Percentiles rank a stretch among this genome's conserved stretches.
Conservation (phyloP, 768 basidiomycete genomes). For the Myochromella boudieri region DNA sequence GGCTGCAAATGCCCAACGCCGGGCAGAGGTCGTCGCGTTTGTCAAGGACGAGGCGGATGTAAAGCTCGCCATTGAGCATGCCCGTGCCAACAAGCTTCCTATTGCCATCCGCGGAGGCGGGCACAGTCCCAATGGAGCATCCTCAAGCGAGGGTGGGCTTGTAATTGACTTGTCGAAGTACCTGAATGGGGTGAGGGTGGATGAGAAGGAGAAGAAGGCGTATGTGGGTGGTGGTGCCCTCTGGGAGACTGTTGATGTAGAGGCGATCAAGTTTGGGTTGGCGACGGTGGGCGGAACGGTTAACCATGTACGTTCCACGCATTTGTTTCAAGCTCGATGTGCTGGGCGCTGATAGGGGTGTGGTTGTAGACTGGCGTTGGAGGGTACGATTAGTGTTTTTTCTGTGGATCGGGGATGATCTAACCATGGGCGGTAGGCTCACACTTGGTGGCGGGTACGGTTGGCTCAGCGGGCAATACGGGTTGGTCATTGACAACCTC, state of each 20-base stretch:
- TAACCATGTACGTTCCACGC: conserved; percentile 42
- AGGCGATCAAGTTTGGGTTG: conserved; percentile 34
- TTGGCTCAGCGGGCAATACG: conserved; percentile 45
- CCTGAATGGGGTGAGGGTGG: conserved; percentile 22
- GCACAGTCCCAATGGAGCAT: conserved; percentile 32
- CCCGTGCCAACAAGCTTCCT: conserved; percentile 14
- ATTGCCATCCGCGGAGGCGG: conserved; percentile 38
- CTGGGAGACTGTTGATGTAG: conserved; percentile 37
- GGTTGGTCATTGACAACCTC: conserved; percentile 52
- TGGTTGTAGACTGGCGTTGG: conserved; percentile 57
- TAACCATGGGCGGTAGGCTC: conserved; percentile 36
- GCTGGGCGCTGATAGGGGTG: neutral
- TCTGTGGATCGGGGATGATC: neutral
- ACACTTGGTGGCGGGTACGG: conserved; percentile 58
- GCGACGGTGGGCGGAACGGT: conserved; percentile 40
- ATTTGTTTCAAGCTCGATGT: too few species aligned
- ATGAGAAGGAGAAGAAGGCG: conserved; percentile 28
- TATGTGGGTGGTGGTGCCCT: conserved; percentile 39
- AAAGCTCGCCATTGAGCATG: conserved; percentile 5
- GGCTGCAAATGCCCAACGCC: conserved; percentile 16
- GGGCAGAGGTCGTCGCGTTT: conserved; percentile 10
- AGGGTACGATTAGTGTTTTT: conserved; percentile 35
- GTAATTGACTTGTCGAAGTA: conserved; percentile 35
- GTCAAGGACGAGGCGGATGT: conserved; percentile 10
- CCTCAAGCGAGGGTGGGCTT: conserved; percentile 35